Evolutionary conservation across 768 basidiomycete genomes (phyloP).

Genomic region (Podaxis sp.): DNA sequence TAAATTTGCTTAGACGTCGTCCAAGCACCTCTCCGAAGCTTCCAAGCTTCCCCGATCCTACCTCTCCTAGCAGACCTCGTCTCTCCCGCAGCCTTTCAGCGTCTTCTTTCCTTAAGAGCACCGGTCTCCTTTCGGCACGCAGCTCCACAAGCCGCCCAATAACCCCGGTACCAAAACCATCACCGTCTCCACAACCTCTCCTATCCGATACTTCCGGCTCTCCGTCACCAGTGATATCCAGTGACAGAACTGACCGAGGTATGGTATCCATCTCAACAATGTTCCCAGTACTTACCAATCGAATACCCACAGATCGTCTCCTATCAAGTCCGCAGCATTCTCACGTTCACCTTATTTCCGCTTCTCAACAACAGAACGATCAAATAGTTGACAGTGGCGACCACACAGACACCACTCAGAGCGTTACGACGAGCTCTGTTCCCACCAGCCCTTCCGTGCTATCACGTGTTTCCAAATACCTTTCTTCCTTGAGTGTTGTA

Average conservation of each 20-base stretch:
- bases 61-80: not conserved
- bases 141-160: not conserved
- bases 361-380: not conserved
- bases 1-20: not conserved
- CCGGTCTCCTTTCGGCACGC: not conserved
- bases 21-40: not conserved
- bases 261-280: not conserved
- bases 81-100: constrained; percentile 1
- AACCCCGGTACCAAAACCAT: not conserved
- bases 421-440: not conserved
- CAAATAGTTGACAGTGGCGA: not conserved
- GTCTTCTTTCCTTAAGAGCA: not conserved
- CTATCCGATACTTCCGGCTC: not conserved
- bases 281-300: not conserved
- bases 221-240: not conserved
- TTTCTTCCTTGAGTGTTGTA: not conserved
- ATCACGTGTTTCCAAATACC: not conserved
- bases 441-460: not conserved
- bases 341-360: not conserved
- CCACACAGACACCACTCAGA: not conserved
- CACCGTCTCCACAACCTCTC: not conserved
- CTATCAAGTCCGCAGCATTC: not conserved
- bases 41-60: not conserved
- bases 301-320: not conserved
- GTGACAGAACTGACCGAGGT: not conserved